These are phyloP conservation scores for Ambrosiella beaveri DNA, from an alignment of 2,329 filamentous ascomycete genomes.

Conservation along the genomic window DNA sequence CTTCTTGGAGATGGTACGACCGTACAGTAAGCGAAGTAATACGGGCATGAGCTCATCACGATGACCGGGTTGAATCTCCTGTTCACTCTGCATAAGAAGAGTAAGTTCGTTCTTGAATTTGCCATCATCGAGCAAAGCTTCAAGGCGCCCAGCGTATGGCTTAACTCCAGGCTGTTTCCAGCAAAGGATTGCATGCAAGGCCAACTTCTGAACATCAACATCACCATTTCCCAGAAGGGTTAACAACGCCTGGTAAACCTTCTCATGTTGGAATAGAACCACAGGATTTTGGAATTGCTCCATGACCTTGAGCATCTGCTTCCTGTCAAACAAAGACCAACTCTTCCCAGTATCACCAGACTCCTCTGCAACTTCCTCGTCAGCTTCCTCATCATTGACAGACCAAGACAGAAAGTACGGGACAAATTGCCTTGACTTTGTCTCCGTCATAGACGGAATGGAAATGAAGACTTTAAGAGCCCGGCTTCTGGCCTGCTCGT, in stretches of 20 bases:
- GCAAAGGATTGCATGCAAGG: constrained; percentile 67
- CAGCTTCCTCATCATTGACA: constrained; percentile 28
- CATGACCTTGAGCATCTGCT: constrained; percentile 66
- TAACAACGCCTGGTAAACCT: constrained; percentile 61
- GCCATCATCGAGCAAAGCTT: constrained; percentile 76
- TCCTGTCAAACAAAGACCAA: constrained; percentile 68
- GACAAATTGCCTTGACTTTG: constrained; percentile 65
- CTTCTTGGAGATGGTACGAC: constrained; percentile 69
- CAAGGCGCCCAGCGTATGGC: constrained; percentile 68
- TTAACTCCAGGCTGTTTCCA: constrained; percentile 71
- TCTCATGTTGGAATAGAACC: constrained; percentile 59
- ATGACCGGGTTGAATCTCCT: constrained; percentile 56
- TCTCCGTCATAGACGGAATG: constrained; percentile 65
- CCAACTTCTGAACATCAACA: constrained; percentile 68
- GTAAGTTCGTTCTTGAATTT: constrained; percentile 89
- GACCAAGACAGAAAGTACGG: constrained; percentile 76
- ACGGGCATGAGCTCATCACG: constrained; percentile 64
- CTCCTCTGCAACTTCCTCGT: constrained; percentile 20
- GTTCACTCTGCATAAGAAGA: constrained; percentile 63
- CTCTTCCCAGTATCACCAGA: constrained; percentile 26
- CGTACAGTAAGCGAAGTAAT: constrained; percentile 73
- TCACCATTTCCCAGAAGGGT: constrained; percentile 74
- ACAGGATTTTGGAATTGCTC: constrained; percentile 73
- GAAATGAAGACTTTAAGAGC: constrained; percentile 63
- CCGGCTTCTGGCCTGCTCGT: constrained; percentile 49